Percentiles rank a stretch among this genome's conserved stretches.
Conservation (phyloP, 208 protist genomes). For the Acanthamoeba sp. region DNA sequence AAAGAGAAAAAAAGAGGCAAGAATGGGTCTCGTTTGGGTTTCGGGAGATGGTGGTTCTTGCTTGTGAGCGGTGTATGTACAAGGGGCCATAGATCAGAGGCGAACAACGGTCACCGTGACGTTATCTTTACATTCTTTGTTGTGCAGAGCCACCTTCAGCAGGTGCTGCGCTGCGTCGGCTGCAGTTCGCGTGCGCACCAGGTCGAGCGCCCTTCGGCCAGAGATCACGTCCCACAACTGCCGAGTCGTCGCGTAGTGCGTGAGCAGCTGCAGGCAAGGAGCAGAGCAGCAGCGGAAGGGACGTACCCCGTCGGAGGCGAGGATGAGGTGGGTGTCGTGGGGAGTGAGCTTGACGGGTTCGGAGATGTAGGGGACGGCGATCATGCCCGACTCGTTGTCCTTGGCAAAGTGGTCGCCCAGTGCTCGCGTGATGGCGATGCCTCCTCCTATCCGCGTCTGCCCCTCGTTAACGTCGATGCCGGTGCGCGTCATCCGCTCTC, state of each 20-base stretch:
- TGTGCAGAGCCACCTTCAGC: constrained; percentile 17
- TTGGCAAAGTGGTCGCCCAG: constrained; percentile 75
- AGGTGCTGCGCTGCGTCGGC: constrained; percentile 40
- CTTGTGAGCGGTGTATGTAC: too few relatives aligned
- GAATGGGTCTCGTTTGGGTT: too few relatives aligned
- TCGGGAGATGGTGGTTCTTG: too few relatives aligned
- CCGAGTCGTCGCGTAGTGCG: background rate
- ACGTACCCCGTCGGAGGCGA: constrained; percentile 72
- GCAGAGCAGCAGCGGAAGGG: too few relatives aligned
- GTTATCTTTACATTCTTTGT: constrained; percentile 65
- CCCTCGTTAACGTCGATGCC: constrained; percentile 53
- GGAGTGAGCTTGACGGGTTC: constrained; percentile 55
- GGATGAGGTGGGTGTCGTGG: constrained; percentile 67
- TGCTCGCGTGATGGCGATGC: constrained; percentile 69
- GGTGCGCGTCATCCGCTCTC: background rate
- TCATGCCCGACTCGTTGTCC: constrained; percentile 72
- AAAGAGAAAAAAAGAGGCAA: too few relatives aligned
- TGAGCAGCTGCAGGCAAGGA: background rate
- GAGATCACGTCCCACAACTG: constrained; percentile 58
- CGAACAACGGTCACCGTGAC: constrained; percentile 44
- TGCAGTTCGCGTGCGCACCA: background rate
- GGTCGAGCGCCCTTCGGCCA: background rate
- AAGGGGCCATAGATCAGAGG: background rate
- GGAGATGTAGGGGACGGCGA: constrained; percentile 55
- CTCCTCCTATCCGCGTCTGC: constrained; percentile 72